These are phyloP conservation scores for Alternaria metachromatica DNA, from an alignment of 2,329 filamentous ascomycete species.

Conservation along the genomic window DNA sequence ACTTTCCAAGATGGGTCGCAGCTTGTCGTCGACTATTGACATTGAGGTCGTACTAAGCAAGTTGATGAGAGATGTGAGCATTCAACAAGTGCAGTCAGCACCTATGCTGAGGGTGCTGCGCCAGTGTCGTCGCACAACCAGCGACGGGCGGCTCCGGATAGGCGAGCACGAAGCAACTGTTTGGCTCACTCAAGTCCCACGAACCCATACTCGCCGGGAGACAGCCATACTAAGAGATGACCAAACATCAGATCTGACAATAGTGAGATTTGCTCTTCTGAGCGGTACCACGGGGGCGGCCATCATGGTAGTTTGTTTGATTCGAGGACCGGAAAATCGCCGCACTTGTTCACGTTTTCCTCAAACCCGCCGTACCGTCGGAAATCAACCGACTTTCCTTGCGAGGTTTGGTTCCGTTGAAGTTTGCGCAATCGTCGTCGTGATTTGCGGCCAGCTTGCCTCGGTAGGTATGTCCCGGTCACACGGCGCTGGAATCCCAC, in stretches of 20 bases:
- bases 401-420: neutral
- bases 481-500: neutral
- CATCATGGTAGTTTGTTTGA: conserved; percentile 7
- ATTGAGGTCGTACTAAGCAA: neutral
- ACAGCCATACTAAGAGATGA: conserved; percentile 2
- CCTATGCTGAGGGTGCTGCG: neutral
- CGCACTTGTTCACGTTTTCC: conserved; percentile 2
- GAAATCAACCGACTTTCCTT: neutral
- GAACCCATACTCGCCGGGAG: conserved; percentile 24
- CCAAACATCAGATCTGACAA: conserved; percentile 1
- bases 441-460: neutral
- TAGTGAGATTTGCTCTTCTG: conserved; percentile 2
- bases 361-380: conserved; percentile 1
- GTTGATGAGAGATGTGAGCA: neutral
- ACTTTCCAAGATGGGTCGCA: neutral
- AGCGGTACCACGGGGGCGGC: neutral
- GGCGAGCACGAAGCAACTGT: conserved; percentile 11
- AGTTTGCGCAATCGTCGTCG: neutral
- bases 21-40: neutral
- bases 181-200: conserved; percentile 14
- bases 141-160: conserved; percentile 10
- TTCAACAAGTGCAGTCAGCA: neutral
- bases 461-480: neutral
- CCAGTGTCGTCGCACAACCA: conserved; percentile 2
- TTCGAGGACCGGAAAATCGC: neutral